phyloP scores from a whole-genome alignment of 768 basidiomycete genomes.

The Hemileccinum impolitum region DNA sequence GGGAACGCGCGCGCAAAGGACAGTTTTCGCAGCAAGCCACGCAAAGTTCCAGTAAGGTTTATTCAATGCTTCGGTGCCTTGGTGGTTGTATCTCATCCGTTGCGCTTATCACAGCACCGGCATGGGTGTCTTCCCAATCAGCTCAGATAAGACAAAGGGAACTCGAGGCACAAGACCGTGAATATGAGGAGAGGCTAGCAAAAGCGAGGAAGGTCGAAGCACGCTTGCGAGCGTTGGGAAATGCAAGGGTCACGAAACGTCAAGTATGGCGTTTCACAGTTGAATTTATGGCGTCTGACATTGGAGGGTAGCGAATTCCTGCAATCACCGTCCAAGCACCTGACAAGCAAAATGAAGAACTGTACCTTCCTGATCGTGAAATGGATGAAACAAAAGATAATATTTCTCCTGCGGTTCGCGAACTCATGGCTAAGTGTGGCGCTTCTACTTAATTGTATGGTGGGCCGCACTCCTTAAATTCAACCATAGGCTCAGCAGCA shows the following conservation, averaged over 20 bases:
- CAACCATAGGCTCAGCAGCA: constrained; percentile 15
- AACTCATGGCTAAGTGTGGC: constrained; percentile 73
- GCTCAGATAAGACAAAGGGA: constrained; percentile 59
- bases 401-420: constrained; percentile 74
- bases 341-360: constrained; percentile 52
- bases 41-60: constrained; percentile 26
- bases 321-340: constrained; percentile 10
- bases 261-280: constrained; percentile 39
- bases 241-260: constrained; percentile 58
- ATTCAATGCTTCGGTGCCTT: neutral
- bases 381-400: constrained; percentile 42
- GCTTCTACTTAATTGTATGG: neutral
- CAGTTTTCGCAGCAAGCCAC: constrained; percentile 39
- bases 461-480: neutral
- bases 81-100: constrained; percentile 24
- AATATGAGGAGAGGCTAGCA: constrained; percentile 57
- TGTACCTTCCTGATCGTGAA: constrained; percentile 66
- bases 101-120: constrained; percentile 42
- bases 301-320: constrained; percentile 23
- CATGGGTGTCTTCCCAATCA: constrained; percentile 78
- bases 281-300: constrained; percentile 2
- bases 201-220: constrained; percentile 64
- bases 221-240: constrained; percentile 47
- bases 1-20: constrained; percentile 65
- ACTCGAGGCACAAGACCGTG: constrained; percentile 63